Evolutionary conservation across 805 yeast genomes (phyloP).

Genomic region (Cyberlindnera japonica): DNA sequence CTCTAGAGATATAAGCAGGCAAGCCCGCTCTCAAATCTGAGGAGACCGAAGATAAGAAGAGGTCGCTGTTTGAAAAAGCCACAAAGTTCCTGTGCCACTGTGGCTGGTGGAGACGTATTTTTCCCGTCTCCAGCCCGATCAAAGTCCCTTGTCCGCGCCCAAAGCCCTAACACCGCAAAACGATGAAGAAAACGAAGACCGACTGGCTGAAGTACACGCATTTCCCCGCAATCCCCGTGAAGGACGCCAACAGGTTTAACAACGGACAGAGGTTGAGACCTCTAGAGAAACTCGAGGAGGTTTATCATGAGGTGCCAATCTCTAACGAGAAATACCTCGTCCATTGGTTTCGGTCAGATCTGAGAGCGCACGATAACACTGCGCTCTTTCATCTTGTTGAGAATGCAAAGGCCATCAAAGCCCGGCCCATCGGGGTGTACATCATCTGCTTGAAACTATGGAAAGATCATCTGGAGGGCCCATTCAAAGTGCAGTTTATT

Average conservation of each 20-base stretch:
- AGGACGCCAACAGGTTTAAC: constrained; percentile 15
- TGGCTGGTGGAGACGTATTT: too few species aligned
- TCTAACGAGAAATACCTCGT: constrained; percentile 25
- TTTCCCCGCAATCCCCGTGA: constrained; percentile 4
- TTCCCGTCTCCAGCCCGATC: too few species aligned
- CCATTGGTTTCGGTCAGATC: constrained; percentile 47
- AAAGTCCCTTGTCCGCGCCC: too few species aligned
- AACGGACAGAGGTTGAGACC: constrained; percentile 10
- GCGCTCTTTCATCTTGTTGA: constrained; percentile 37
- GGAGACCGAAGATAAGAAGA: too few species aligned
- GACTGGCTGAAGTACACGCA: constrained; percentile 18
- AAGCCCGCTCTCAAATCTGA: too few species aligned
- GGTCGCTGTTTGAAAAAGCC: too few species aligned
- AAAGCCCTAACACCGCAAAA: not conserved
- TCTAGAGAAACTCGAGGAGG: constrained; percentile 7
- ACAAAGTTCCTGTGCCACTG: too few species aligned
- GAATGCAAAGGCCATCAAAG: constrained; percentile 28
- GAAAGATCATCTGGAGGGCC: constrained; percentile 40
- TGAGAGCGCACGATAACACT: constrained; percentile 42
- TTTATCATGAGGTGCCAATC: not conserved
- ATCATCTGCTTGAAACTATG: constrained; percentile 39
- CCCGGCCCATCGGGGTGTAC: constrained; percentile 39
- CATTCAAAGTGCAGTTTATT: constrained; percentile 40
- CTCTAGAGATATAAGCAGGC: too few species aligned
- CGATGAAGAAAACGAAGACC: constrained; percentile 14